phyloP scores from a whole-genome alignment of 1,284 basidiomycete species.

The Ustilago shanxiensis region DNA sequence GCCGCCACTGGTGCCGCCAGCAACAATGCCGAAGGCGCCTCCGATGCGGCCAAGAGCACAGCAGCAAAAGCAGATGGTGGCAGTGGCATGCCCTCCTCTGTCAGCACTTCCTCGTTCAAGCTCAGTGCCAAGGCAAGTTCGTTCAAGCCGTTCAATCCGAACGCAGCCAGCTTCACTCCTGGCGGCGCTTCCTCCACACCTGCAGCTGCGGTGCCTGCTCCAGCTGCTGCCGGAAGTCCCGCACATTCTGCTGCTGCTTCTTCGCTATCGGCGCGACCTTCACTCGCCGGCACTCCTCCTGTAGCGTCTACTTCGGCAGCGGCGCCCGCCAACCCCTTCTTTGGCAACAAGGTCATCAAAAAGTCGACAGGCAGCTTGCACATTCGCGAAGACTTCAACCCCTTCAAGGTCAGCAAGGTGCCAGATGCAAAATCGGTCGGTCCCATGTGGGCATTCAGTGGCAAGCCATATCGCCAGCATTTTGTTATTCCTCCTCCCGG shows the following conservation, averaged over 20 bases:
- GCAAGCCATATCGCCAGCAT: slow-evolving; percentile 84
- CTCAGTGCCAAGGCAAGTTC: slow-evolving; percentile 83
- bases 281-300: slow-evolving; percentile 70
- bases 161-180: slow-evolving; percentile 73
- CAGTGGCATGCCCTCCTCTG: slow-evolving; percentile 28
- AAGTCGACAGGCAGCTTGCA: slow-evolving; percentile 80
- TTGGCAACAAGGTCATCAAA: slow-evolving; percentile 78
- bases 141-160: slow-evolving; percentile 77
- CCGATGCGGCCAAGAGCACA: slow-evolving; percentile 13
- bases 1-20: slow-evolving; percentile 27
- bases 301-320: slow-evolving; percentile 52
- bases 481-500: slow-evolving; percentile 71
- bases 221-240: slow-evolving; percentile 24
- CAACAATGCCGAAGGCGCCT: slow-evolving; percentile 14
- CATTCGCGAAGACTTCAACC: slow-evolving; percentile 93
- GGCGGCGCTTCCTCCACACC: slow-evolving; percentile 55
- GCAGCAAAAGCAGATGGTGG: slow-evolving; percentile 32
- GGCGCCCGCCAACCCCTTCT: slow-evolving; percentile 81
- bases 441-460: slow-evolving; percentile 86
- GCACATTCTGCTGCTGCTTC: slow-evolving; percentile 22
- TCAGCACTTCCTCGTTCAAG: slow-evolving; percentile 76
- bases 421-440: slow-evolving; percentile 79
- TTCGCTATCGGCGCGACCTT: slow-evolving; percentile 63
- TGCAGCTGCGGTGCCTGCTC: slow-evolving; percentile 47
- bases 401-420: slow-evolving; percentile 87